These are phyloP conservation scores for Nitzschia sp. DNA, from an alignment of 108 stramenopile genomes.

Conservation along the genomic window DNA sequence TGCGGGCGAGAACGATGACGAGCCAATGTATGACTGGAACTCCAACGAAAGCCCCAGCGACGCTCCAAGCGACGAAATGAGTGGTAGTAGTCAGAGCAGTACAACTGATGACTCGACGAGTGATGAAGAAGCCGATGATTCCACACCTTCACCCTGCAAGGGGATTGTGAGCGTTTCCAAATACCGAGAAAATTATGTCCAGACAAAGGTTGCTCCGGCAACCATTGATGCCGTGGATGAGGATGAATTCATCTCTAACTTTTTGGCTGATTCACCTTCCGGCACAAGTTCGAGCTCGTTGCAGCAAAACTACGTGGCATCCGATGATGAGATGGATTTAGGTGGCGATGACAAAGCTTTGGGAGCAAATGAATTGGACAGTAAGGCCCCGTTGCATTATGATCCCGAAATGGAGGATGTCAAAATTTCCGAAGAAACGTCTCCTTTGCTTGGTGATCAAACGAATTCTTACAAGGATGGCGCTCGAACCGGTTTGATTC, in stretches of 20 bases:
- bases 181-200: background rate
- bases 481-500: background rate
- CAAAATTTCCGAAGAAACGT: background rate
- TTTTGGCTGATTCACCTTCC: background rate
- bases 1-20: background rate
- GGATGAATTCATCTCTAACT: slow-evolving; percentile 17
- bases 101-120: background rate
- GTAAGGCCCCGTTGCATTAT: background rate
- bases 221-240: slow-evolving; percentile 6
- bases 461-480: background rate
- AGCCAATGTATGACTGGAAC: slow-evolving; percentile 13
- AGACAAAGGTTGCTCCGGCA: background rate
- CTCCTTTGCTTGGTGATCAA: background rate
- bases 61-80: background rate
- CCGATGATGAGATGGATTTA: slow-evolving; percentile 9
- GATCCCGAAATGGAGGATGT: too few relatives aligned
- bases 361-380: background rate
- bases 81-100: background rate
- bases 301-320: slow-evolving; percentile 5
- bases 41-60: background rate
- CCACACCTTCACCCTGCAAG: background rate
- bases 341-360: background rate
- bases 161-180: background rate
- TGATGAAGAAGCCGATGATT: background rate
- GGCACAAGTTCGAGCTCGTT: background rate